Conservation (phyloP, 495 filamentous ascomycete species). For the Annulohypoxylon bovei region DNA sequence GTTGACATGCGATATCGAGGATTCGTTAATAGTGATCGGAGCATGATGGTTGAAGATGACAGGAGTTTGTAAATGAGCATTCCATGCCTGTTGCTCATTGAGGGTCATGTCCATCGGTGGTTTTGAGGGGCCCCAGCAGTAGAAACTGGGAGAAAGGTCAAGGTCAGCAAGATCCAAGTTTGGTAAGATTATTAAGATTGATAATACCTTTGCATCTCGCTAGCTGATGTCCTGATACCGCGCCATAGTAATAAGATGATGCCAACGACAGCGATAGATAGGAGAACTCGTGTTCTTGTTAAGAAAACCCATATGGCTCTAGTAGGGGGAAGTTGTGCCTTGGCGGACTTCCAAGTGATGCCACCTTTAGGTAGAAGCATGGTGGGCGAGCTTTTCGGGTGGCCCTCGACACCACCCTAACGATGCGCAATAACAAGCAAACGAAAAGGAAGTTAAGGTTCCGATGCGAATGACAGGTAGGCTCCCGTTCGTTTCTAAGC, state of each 20-base stretch:
- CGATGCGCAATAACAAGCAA: constrained; percentile 28
- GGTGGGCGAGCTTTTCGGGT: constrained; percentile 43
- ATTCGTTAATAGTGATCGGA: constrained; percentile 82
- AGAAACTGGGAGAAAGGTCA: constrained; percentile 71
- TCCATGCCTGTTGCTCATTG: constrained; percentile 91
- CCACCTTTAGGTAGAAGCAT: constrained; percentile 86
- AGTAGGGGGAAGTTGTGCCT: constrained; percentile 80
- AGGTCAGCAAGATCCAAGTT: constrained; percentile 36
- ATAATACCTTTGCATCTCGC: constrained; percentile 87
- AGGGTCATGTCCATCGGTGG: constrained; percentile 91
- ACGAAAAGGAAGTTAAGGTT: neutral
- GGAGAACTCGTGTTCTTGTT: constrained; percentile 80
- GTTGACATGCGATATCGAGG: constrained; percentile 79
- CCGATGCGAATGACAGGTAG: constrained; percentile 16
- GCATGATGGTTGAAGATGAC: constrained; percentile 96
- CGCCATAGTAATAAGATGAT: constrained; percentile 90
- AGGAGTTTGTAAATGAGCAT: constrained; percentile 85
- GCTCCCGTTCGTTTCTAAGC: constrained; percentile 23
- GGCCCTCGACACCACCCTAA: constrained; percentile 51
- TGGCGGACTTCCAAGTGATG: constrained; percentile 92
- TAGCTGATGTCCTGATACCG: constrained; percentile 80
- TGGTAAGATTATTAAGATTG: constrained; percentile 18
- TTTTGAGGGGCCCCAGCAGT: constrained; percentile 94
- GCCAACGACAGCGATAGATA: constrained; percentile 76
- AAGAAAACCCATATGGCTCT: constrained; percentile 81